Evolutionary conservation across 2,329 filamentous ascomycete genomes (phyloP).

Genomic region (Diaporthe amygdali): DNA sequence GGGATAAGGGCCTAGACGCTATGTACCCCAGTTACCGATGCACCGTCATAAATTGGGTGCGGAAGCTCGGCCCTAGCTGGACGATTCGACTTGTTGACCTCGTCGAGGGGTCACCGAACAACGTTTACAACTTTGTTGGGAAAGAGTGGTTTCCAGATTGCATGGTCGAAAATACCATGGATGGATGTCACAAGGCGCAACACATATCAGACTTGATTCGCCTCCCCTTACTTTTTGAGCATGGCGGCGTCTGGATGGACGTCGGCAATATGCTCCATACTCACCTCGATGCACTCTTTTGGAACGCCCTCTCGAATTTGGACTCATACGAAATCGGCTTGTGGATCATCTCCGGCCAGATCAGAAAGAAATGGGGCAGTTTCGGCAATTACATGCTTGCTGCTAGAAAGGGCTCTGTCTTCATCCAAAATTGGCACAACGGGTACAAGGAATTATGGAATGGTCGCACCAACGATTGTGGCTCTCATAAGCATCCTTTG

Average conservation of each 20-base stretch:
- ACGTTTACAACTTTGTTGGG: conserved; percentile 31
- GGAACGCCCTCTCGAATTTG: conserved; percentile 37
- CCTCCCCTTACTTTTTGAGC: conserved; percentile 38
- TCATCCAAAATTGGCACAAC: conserved; percentile 49
- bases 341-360: conserved; percentile 32
- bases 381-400: conserved; percentile 34
- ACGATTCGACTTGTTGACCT: conserved; percentile 45
- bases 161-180: neutral
- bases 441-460: conserved; percentile 43
- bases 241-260: conserved; percentile 46
- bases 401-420: conserved; percentile 44
- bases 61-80: conserved; percentile 43
- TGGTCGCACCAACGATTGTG: conserved; percentile 31
- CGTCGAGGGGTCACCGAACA: conserved; percentile 30
- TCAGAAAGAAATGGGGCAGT: conserved; percentile 6
- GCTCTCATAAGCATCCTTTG: conserved; percentile 34
- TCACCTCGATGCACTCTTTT: conserved; percentile 40
- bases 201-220: conserved; percentile 50
- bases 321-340: conserved; percentile 40
- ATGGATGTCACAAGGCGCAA: conserved; percentile 31
- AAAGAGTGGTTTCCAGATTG: neutral
- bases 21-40: conserved; percentile 44
- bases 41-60: conserved; percentile 48
- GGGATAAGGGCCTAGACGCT: conserved; percentile 42
- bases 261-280: conserved; percentile 41